Percentiles rank a stretch among this genome's conserved stretches.
Evolutionary conservation across 768 basidiomycete species (phyloP).

Genomic region (Trametes coccinea): DNA sequence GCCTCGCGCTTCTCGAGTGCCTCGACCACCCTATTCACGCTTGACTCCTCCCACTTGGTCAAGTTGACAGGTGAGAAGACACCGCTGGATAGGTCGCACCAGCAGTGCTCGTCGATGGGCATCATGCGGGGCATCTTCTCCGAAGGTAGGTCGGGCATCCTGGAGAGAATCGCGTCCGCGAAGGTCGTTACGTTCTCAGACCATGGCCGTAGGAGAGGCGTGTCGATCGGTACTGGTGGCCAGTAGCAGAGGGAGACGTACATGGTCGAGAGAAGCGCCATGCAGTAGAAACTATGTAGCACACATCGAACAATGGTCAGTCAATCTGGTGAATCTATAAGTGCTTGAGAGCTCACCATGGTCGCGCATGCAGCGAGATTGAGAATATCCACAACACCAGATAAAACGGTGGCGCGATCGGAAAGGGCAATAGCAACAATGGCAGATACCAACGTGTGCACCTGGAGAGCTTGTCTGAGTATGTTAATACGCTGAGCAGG

Average conservation of each 20-base stretch:
- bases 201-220: conserved; percentile 65
- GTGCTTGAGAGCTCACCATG: conserved; percentile 57
- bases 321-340: background rate
- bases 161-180: conserved; percentile 58
- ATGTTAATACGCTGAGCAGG: background rate
- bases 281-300: conserved; percentile 74
- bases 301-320: background rate
- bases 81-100: conserved; percentile 75
- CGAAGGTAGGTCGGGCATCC: conserved; percentile 38
- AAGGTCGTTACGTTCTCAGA: conserved; percentile 72
- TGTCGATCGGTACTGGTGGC: conserved; percentile 74
- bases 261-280: conserved; percentile 76
- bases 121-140: conserved; percentile 55
- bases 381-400: conserved; percentile 76
- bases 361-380: conserved; percentile 76
- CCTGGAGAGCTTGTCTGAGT: conserved; percentile 41
- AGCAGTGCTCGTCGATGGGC: conserved; percentile 75
- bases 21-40: conserved; percentile 49
- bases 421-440: conserved; percentile 71
- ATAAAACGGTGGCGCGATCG: conserved; percentile 80
- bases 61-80: conserved; percentile 80
- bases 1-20: conserved; percentile 37
- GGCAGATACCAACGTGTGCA: conserved; percentile 88
- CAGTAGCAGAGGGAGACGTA: conserved; percentile 89
- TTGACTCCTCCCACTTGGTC: conserved; percentile 70